phyloP scores from a whole-genome alignment of 768 basidiomycete genomes.

The Phaffia tasmanica region DNA sequence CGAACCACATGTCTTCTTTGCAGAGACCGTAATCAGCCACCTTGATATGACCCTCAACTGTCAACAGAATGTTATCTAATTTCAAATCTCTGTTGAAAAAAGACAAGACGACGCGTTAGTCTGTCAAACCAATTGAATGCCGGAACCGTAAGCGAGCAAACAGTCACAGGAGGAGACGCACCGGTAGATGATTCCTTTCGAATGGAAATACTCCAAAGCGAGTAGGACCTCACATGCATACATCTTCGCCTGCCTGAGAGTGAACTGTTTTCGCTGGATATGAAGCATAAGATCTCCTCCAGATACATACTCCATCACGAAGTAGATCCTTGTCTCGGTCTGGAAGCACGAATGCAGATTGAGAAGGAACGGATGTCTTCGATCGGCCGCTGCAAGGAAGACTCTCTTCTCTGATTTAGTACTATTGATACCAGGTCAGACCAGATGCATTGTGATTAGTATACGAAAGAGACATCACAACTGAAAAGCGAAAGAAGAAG shows the following conservation, averaged over 20 bases:
- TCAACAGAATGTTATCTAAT: slow-evolving; percentile 92
- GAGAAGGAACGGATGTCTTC: slow-evolving; percentile 93
- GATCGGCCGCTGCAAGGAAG: slow-evolving; percentile 73
- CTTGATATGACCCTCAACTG: slow-evolving; percentile 94
- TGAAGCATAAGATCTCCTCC: slow-evolving; percentile 99
- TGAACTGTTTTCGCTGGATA: slow-evolving; percentile 98
- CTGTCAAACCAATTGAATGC: background rate
- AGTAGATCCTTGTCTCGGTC: slow-evolving; percentile 97
- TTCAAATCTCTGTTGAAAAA: slow-evolving; percentile 66
- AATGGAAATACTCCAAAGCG: slow-evolving; percentile 94
- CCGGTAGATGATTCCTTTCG: slow-evolving; percentile 98
- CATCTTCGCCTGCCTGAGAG: slow-evolving; percentile 94
- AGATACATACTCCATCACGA: slow-evolving; percentile 97
- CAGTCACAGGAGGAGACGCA: slow-evolving; percentile 37
- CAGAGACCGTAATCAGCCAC: slow-evolving; percentile 98
- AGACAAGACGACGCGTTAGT: background rate
- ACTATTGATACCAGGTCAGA: slow-evolving; percentile 41
- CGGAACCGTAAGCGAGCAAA: background rate
- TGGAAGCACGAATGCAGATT: slow-evolving; percentile 98
- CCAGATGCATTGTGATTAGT: background rate
- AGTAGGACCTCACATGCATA: slow-evolving; percentile 94
- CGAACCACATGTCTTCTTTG: slow-evolving; percentile 98
- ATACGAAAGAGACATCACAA: background rate
- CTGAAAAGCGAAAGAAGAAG: background rate
- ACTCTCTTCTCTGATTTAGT: slow-evolving; percentile 99